Evolutionary conservation across 345 rosid species (phyloP), one percentile per base, ranked within the genome.

Genomic region (Abelmoschus esculentus): DNA sequence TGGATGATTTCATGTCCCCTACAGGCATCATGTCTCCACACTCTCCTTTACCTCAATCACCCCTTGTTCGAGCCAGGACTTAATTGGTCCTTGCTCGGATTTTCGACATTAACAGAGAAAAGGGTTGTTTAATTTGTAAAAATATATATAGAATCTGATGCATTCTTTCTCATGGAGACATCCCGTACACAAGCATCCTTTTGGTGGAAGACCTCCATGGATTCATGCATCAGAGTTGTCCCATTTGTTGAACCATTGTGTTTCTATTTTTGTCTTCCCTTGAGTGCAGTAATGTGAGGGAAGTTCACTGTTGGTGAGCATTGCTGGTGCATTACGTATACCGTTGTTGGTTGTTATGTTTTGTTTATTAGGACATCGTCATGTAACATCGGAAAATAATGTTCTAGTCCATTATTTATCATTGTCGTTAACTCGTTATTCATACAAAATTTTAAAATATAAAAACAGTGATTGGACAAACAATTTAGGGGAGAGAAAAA

Each of bases 11-110:
- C 72, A 66, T 83, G 81, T 53, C 71, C 5, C 75, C 78, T 0
- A 29, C 26, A 22, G 26, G 72, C 70, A 62, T 32, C 49, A 77
- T 83, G 85, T 87, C 99, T 42, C 98, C 98, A 42, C 85, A 69
- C 73, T 85, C 97, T 0, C 91, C 97, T 0, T 49, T 86, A 0
- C 78, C 92, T 26, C 89, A 77, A 14, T 92, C 99, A 29, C 97
- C 99, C 1, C 87, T 95, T 18, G 87, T 90, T 56, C 89, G 75
- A 70, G 91, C 97, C 32, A 85, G 80, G 26, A 89, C 74, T 65
- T 88, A 67, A 50, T 17, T 46, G 22, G 49, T 9, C 12, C 12
- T 6, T 63, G 67, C 69, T 38, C 12, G 15, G 46, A 36, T 32
- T 63, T 12, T 19, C 2, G 34, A 28, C 52, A 19, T 12, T 12